Conservation (phyloP, 495 filamentous ascomycete genomes). For the Penicillium canariense region DNA sequence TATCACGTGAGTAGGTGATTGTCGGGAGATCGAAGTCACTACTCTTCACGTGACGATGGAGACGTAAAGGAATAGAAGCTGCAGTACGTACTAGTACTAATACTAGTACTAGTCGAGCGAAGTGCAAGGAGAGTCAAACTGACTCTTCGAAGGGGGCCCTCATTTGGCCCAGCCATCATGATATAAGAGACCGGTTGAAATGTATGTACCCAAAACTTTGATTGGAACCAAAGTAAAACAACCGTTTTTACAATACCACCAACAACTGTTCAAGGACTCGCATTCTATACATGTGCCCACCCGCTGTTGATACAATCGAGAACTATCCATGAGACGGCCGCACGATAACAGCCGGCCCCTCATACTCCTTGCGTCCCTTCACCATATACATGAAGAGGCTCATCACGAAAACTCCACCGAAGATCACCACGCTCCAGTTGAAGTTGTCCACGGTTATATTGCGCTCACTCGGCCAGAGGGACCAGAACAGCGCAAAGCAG, state of each 20-base stretch:
- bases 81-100: too few relatives aligned
- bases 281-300: background rate
- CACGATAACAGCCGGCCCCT: slow-evolving; percentile 26
- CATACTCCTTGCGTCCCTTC: slow-evolving; percentile 27
- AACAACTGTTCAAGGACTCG: too few relatives aligned
- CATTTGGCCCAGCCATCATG: too few relatives aligned
- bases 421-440: slow-evolving; percentile 51
- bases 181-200: too few relatives aligned
- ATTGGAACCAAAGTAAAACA: background rate
- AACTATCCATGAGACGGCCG: background rate
- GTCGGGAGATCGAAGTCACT: too few relatives aligned
- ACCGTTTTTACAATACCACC: background rate
- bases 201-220: background rate
- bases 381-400: slow-evolving; percentile 34
- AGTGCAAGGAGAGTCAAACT: too few relatives aligned
- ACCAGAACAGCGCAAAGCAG: slow-evolving; percentile 42
- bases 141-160: too few relatives aligned
- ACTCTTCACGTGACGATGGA: too few relatives aligned
- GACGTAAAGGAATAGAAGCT: too few relatives aligned
- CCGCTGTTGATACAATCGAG: background rate
- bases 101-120: too few relatives aligned
- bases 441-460: slow-evolving; percentile 44
- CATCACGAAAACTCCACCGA: slow-evolving; percentile 34
- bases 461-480: slow-evolving; percentile 39
- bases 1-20: too few relatives aligned